Conservation (phyloP, 495 filamentous ascomycete genomes). For the Xylaria longipes region DNA sequence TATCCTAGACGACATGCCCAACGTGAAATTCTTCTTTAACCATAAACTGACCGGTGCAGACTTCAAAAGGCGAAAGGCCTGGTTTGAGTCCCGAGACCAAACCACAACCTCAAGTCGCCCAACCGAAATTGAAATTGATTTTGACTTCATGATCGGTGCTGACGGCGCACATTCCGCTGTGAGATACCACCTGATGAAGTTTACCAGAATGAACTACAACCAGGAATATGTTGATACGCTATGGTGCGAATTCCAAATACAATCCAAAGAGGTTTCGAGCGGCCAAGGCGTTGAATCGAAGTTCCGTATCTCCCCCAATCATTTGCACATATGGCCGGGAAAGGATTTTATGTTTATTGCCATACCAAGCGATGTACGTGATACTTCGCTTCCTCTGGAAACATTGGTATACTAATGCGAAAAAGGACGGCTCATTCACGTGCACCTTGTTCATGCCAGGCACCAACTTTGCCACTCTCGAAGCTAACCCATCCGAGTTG, state of each 20-base stretch:
- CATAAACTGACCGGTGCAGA: conserved; percentile 90
- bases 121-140: conserved; percentile 72
- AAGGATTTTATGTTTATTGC: conserved; percentile 97
- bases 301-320: conserved; percentile 84
- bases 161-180: conserved; percentile 94
- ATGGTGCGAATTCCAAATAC: conserved; percentile 96
- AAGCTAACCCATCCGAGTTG: conserved; percentile 60
- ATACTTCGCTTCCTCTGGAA: neutral
- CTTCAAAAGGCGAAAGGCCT: conserved; percentile 76
- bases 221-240: conserved; percentile 96
- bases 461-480: conserved; percentile 62
- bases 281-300: conserved; percentile 54
- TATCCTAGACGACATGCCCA: conserved; percentile 78
- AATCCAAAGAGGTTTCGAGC: conserved; percentile 38
- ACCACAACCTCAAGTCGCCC: conserved; percentile 32
- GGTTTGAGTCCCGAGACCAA: conserved; percentile 73
- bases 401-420: conserved; percentile 14
- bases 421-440: conserved; percentile 85
- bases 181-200: conserved; percentile 95
- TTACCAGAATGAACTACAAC: conserved; percentile 81
- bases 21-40: conserved; percentile 89
- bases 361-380: conserved; percentile 73
- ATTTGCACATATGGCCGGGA: conserved; percentile 97
- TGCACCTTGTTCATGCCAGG: conserved; percentile 90
- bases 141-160: conserved; percentile 93